Base-by-base conservation (phyloP, 345 rosid genomes). In the Laguncularia racemosa region DNA sequence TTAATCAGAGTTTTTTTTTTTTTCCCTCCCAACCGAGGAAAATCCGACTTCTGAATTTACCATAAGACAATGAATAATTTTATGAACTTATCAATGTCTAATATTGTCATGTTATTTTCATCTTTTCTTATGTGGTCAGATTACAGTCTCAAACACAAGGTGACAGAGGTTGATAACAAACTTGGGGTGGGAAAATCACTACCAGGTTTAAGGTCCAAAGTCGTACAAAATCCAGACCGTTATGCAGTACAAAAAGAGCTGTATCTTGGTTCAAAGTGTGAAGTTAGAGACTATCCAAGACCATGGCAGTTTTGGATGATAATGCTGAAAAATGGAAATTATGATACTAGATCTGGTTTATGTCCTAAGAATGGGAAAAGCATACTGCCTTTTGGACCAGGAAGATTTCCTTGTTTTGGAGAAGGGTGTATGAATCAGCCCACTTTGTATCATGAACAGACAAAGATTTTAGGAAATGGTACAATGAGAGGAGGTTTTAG, bases 251-350 rank as follows among this genome's bases (percentile, higher is more conserved):
- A 81, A 57, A 85, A 91, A 71, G 96, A 91, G 62, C 60, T 77
- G 7, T 88, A 83, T 43, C 58, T 91, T 48, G 97, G 96, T 16
- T 74, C 85, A 16, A 63, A 80, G 46, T 88, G 96, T 20, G 61
- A 83, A 72, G 87, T 91, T 59, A 44, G 72, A 44, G 89, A 83
- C 69, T 20, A 58, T 14, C 82, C 82, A 65, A 74, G 68, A 15
- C 96, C 95, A 44, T 84, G 95, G 95, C 88, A 88, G 28, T 89
- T 84, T 65, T 86, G 97, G 95, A 86, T 81, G 90, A 64, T 85
- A 58, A 91, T 91, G 97, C 78, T 91, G 55, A 91, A 91, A 60
- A 91, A 84, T 68, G 97, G 97, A 10, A 91, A 91, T 72, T 83
- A 72, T 59, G 96, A 88, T 66, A 76, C 89, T 18, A 72, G 38